Conservation (phyloP, 495 filamentous ascomycete genomes). For the Friedmanniomyces endolithicus region DNA sequence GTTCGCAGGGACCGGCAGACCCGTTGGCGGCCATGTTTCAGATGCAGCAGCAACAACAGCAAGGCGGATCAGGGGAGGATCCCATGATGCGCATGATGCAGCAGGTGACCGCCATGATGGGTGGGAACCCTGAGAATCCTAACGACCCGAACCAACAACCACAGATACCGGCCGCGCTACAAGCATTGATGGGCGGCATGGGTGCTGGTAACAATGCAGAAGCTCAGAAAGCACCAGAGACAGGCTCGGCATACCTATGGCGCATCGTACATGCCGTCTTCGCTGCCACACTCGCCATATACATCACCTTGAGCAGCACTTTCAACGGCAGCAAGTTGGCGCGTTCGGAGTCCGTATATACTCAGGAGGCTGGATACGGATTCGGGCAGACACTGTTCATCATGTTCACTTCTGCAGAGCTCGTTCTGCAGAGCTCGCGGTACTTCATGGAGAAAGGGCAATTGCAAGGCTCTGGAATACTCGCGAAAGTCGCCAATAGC, state of each 20-base stretch:
- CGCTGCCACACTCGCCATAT: slow-evolving; percentile 56
- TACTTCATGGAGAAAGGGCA: slow-evolving; percentile 49
- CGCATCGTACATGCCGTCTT: slow-evolving; percentile 64
- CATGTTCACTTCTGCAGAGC: slow-evolving; percentile 69
- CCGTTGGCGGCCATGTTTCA: slow-evolving; percentile 21
- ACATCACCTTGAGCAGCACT: slow-evolving; percentile 45
- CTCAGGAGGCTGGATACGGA: slow-evolving; percentile 16
- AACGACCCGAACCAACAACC: slow-evolving; percentile 25
- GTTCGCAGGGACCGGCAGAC: background rate
- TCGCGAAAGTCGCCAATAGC: slow-evolving; percentile 41
- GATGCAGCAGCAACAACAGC: slow-evolving; percentile 17
- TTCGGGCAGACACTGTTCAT: slow-evolving; percentile 42
- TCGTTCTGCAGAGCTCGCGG: slow-evolving; percentile 54
- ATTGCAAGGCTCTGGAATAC: slow-evolving; percentile 36
- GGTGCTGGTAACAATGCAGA: slow-evolving; percentile 12
- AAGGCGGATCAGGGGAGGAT: slow-evolving; percentile 31
- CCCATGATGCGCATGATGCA: slow-evolving; percentile 50
- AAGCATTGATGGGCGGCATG: slow-evolving; percentile 12
- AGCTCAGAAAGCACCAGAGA: slow-evolving; percentile 28
- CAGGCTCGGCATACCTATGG: slow-evolving; percentile 51
- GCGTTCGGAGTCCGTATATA: slow-evolving; percentile 33
- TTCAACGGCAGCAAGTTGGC: slow-evolving; percentile 41
- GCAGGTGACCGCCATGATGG: slow-evolving; percentile 42
- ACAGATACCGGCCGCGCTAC: slow-evolving; percentile 10
- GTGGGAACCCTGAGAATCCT: slow-evolving; percentile 27